These are phyloP conservation scores for Grosmannia penicillata DNA, from an alignment of 2,329 filamentous ascomycete species.

Conservation along the genomic window DNA sequence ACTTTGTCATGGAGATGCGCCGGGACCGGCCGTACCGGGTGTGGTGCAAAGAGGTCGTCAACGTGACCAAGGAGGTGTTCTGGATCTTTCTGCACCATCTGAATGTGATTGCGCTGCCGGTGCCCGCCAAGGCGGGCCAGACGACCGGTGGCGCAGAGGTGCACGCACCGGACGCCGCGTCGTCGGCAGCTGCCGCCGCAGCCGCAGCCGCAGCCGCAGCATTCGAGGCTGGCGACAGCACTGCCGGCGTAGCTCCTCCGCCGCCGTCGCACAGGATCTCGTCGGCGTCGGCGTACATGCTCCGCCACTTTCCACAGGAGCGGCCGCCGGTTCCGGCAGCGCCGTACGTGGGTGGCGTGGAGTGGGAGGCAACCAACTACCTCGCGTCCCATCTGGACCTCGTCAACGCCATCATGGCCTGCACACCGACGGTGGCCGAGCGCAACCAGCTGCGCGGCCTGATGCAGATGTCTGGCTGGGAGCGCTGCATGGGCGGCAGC, in stretches of 20 bases:
- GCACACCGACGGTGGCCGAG: conserved; percentile 50
- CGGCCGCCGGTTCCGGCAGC: conserved; percentile 84
- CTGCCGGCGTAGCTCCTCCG: no score
- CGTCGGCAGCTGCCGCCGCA: neutral
- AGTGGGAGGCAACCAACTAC: conserved; percentile 98
- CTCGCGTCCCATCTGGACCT: conserved; percentile 85
- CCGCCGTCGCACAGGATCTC: conserved; percentile 18
- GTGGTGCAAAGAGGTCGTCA: conserved; percentile 85
- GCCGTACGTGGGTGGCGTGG: conserved; percentile 90
- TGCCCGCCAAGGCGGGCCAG: neutral
- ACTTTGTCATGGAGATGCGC: conserved; percentile 83
- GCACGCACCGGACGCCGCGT: no score
- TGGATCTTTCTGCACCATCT: conserved; percentile 97
- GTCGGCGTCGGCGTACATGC: conserved; percentile 44
- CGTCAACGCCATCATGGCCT: conserved; percentile 78
- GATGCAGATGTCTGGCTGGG: conserved; percentile 73
- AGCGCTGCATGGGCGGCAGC: conserved; percentile 74
- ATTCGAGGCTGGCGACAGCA: no score
- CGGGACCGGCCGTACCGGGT: conserved; percentile 76
- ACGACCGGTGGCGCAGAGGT: neutral
- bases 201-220: no score
- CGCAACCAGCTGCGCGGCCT: conserved; percentile 69
- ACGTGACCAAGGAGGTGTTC: conserved; percentile 94
- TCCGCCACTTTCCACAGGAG: conserved; percentile 66
- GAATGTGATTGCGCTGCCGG: conserved; percentile 63